Conservation (phyloP, 306 rosid species). For the Argentina anserina region DNA sequence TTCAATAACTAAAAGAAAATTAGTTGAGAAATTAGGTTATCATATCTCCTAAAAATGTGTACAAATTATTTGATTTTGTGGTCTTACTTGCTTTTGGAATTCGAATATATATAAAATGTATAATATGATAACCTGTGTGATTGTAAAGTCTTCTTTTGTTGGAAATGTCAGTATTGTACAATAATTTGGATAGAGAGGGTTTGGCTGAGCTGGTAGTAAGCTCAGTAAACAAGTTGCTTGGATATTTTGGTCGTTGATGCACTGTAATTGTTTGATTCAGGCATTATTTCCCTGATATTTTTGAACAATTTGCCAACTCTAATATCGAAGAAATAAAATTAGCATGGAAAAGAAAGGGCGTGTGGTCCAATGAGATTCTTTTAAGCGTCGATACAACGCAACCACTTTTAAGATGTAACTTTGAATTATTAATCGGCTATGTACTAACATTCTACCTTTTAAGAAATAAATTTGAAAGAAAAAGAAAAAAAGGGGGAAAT, state of each 20-base stretch:
- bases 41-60: no score
- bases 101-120: no score
- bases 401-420: constrained; percentile 5
- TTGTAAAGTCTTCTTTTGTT: no score
- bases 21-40: no score
- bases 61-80: no score
- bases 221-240: background rate
- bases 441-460: background rate
- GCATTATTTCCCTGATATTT: background rate
- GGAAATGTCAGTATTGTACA: no score
- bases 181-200: no score
- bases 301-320: background rate
- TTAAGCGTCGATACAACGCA: constrained; percentile 26
- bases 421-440: constrained; percentile 17
- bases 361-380: constrained; percentile 20
- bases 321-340: background rate
- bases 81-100: no score
- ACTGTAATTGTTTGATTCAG: background rate
- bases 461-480: background rate
- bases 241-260: constrained; percentile 5
- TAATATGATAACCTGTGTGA: no score
- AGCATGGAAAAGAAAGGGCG: background rate
- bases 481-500: background rate
- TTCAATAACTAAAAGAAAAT: no score
- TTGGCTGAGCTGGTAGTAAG: background rate